Evolutionary conservation across 257 asterid species (phyloP), one percentile per base, ranked within the genome.

Genomic region (Nicotiana tabacum): DNA sequence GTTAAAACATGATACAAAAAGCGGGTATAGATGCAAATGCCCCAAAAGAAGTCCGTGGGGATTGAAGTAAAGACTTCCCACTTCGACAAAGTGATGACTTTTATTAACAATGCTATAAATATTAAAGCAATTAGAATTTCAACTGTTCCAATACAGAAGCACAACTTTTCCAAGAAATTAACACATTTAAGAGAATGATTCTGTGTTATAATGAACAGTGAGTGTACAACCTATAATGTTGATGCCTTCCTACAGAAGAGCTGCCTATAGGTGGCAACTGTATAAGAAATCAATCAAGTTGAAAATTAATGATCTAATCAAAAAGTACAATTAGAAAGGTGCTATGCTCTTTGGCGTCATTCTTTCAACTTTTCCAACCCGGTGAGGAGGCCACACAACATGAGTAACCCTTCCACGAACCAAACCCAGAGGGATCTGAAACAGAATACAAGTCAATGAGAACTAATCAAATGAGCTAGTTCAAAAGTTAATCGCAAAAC

Each of bases 371-470:
- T 82, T 87, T 68, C 98, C 97, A 15, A 92, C 24, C 83, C 98
- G 86, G 72, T 91, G 93, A 65, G 98, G 98, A 51, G 98, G 98
- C 98, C 99, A 94, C 29, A 93, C 86, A 62, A 92, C 86, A 78
- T 92, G 97, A 4, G 97, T 93, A 24, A 91, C 91, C 51, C 98
- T 92, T 56, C 98, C 98, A 46, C 97, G 88, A 66, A 96, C 85
- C 91, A 96, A 89, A 80, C 99, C 98, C 10, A 92, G 87, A 77
- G 98, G 98, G 83, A 96, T 90, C 99, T 94, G 96, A 81, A 81
- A 66, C 51, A 51, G 46, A 76, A 27, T 76, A 15, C 64, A 29
- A 76, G 64, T 29, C 80, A 76, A 72, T 51, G 21, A 72, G 11
- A 8, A 46, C 21, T 24, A 72, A 46, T 72, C 2, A 27, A 51